Percentiles rank a stretch among this genome's conserved stretches.
Conservation (phyloP, 2,329 filamentous ascomycete species). For the Penicillium sp. region DNA sequence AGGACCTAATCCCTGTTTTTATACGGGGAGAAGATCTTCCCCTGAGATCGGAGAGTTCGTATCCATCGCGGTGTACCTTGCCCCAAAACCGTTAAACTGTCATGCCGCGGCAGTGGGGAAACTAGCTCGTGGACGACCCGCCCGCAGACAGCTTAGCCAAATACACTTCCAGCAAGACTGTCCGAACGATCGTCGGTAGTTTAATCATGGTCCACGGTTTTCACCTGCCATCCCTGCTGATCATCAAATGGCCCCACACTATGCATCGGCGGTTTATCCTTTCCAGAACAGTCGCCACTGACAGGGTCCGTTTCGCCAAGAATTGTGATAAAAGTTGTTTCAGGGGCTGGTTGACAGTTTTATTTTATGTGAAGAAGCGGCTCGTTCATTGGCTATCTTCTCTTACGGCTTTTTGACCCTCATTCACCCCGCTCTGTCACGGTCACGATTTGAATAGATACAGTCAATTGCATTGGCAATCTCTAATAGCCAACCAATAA, state of each 20-base stretch:
- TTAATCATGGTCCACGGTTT: neutral
- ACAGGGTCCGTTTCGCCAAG: neutral
- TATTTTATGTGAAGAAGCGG: neutral
- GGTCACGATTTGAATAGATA: too few species aligned
- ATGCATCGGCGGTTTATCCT: slow-evolving; percentile 3
- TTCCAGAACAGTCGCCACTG: neutral
- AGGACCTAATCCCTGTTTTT: neutral
- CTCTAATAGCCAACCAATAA: too few species aligned
- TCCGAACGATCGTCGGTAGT: slow-evolving; percentile 3
- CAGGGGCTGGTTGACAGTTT: neutral
- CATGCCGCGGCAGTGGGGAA: slow-evolving; percentile 4
- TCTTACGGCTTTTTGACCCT: too few species aligned
- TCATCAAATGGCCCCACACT: neutral
- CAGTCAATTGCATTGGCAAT: too few species aligned
- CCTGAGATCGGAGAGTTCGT: neutral
- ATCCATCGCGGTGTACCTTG: neutral
- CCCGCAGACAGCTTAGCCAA: neutral
- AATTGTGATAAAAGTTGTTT: neutral
- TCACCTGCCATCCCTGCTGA: slow-evolving; percentile 1
- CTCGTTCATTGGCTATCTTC: too few species aligned
- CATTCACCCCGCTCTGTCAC: too few species aligned
- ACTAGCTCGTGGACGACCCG: neutral
- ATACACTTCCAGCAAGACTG: neutral
- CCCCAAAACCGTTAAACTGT: neutral
- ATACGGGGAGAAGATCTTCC: neutral